A percentile compares a stretch with the other conserved stretches of the same genome.
These are phyloP conservation scores for Drosera spatulata DNA, from an alignment of 179 eudicot species.

Conservation along the genomic window DNA sequence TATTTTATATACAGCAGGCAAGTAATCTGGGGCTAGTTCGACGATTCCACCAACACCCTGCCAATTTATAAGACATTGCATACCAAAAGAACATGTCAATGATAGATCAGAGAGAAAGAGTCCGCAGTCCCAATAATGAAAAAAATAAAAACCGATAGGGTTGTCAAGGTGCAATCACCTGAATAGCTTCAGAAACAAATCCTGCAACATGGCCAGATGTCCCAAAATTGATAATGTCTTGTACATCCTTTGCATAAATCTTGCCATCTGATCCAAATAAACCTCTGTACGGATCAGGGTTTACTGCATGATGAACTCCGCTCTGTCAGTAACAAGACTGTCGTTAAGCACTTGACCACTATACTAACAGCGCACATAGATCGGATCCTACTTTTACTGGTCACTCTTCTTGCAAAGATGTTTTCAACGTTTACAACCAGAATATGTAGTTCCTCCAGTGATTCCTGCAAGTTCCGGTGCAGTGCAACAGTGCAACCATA, in stretches of 20 bases:
- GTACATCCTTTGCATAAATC: conserved; percentile 77
- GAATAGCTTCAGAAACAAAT: conserved; percentile 80
- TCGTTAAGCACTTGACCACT: not conserved
- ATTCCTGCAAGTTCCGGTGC: not conserved
- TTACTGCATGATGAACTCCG: conserved; percentile 86
- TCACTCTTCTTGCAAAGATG: too few relatives aligned
- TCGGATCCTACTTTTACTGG: too few relatives aligned
- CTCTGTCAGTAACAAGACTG: conserved; percentile 29
- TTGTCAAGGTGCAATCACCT: conserved; percentile 25
- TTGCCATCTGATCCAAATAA: conserved; percentile 81
- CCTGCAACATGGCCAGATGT: conserved; percentile 86
- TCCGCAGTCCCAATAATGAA: not conserved
- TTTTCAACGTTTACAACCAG: too few relatives aligned
- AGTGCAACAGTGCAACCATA: conserved; percentile 4
- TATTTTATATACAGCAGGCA: conserved; percentile 48
- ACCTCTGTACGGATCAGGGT: conserved; percentile 93
- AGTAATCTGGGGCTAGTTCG: conserved; percentile 84
- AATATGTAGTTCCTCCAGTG: too few relatives aligned
- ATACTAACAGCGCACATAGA: too few relatives aligned
- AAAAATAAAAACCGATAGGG: not conserved
- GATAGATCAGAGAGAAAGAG: not conserved
- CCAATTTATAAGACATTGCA: not conserved
- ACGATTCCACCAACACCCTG: conserved; percentile 93
- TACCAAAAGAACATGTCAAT: not conserved
- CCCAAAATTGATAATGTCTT: conserved; percentile 68